Percentiles rank a stretch among this genome's conserved stretches.
These are phyloP conservation scores for Trichoderma oligosporum DNA, from an alignment of 2,329 filamentous ascomycete genomes.

Conservation along the genomic window DNA sequence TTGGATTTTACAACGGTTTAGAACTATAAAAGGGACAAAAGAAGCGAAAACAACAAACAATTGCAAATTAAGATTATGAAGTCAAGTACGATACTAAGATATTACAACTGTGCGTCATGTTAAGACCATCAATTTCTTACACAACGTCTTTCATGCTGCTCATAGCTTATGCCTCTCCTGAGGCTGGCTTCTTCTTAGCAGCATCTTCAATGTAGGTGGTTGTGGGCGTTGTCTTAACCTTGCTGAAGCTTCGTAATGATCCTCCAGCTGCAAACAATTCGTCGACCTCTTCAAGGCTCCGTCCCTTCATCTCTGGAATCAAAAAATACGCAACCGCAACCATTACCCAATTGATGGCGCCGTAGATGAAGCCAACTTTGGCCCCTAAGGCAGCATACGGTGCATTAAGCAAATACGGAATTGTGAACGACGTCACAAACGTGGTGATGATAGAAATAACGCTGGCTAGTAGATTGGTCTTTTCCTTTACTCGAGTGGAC, in stretches of 20 bases:
- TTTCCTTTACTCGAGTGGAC: conserved; percentile 29
- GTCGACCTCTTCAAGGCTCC: conserved; percentile 27
- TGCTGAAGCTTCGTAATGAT: conserved; percentile 22
- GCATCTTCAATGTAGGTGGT: conserved; percentile 7
- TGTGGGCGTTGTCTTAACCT: neutral
- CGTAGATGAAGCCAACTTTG: conserved; percentile 41
- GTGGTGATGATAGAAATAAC: conserved; percentile 31
- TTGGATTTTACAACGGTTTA: too few species aligned
- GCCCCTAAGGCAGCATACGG: conserved; percentile 35
- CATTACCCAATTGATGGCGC: conserved; percentile 35
- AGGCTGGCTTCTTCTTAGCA: neutral
- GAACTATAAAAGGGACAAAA: too few species aligned
- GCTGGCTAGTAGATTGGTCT: conserved; percentile 30
- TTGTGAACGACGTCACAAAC: conserved; percentile 34
- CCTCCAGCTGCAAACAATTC: conserved; percentile 24
- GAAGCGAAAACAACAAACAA: neutral
- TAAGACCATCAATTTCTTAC: neutral
- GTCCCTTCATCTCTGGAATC: conserved; percentile 43
- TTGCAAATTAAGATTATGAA: too few species aligned
- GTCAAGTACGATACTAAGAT: neutral
- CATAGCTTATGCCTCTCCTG: neutral
- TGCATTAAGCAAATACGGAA: conserved; percentile 37
- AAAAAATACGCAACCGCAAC: conserved; percentile 41
- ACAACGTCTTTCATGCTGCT: neutral
- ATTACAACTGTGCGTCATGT: neutral